A percentile compares a stretch with the other conserved stretches of the same genome.
Evolutionary conservation across 2,329 filamentous ascomycete genomes (phyloP).

Genomic region (Neophaeococcomyces mojaviensis): DNA sequence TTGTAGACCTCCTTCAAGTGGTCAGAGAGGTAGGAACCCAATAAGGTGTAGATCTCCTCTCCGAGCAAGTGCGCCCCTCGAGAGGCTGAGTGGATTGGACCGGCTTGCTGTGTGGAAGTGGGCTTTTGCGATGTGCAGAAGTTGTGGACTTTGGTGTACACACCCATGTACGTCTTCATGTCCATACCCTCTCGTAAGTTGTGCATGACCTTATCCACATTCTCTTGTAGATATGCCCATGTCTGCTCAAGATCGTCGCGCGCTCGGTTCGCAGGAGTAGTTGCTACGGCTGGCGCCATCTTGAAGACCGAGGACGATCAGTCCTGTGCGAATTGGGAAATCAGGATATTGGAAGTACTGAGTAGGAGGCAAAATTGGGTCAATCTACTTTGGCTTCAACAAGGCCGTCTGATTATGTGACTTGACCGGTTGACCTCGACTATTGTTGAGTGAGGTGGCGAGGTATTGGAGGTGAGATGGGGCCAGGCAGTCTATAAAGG

Average conservation of each 20-base stretch:
- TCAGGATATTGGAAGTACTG: background rate
- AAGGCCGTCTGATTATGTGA: background rate
- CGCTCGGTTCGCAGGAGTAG: constrained; percentile 21
- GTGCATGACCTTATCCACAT: constrained; percentile 88
- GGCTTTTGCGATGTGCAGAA: constrained; percentile 98
- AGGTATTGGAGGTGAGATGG: background rate
- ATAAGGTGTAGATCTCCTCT: constrained; percentile 88
- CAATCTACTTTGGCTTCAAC: background rate
- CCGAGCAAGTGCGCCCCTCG: constrained; percentile 72
- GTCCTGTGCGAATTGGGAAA: background rate
- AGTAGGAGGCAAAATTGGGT: background rate
- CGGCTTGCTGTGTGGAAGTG: constrained; percentile 49
- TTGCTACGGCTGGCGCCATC: constrained; percentile 18
- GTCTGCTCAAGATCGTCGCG: constrained; percentile 53
- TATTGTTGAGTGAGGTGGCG: background rate
- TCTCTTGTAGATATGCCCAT: constrained; percentile 82
- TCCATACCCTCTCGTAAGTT: constrained; percentile 88
- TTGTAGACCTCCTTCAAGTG: constrained; percentile 67
- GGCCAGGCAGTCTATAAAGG: background rate
- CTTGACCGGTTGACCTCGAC: background rate
- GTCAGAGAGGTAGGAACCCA: constrained; percentile 73
- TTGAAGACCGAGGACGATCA: background rate
- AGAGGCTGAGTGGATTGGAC: constrained; percentile 43
- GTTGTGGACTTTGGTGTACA: constrained; percentile 77
- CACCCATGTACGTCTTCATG: constrained; percentile 60